phyloP scores from a whole-genome alignment of 768 basidiomycete genomes.

The Kwoniella europaea region DNA sequence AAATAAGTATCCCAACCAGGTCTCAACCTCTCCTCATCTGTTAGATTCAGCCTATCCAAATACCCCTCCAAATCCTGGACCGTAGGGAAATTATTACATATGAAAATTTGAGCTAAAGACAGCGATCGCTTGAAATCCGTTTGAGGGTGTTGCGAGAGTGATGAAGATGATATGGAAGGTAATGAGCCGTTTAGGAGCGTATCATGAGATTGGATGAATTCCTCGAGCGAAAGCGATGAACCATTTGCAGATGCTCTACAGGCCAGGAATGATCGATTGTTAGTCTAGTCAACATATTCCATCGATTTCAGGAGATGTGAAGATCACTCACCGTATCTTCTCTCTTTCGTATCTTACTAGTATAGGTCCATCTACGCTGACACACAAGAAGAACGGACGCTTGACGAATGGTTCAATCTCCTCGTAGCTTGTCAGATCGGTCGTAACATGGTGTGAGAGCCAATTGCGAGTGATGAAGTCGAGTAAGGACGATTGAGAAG shows the following conservation, averaged over 20 bases:
- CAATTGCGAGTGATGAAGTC: conserved; percentile 80
- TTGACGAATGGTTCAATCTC: conserved; percentile 74
- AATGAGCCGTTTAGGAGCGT: conserved; percentile 58
- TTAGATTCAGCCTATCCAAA: conserved; percentile 71
- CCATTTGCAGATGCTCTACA: background rate
- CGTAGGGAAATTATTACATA: conserved; percentile 53
- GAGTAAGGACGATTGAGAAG: conserved; percentile 66
- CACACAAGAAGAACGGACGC: conserved; percentile 86
- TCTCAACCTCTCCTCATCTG: conserved; percentile 74
- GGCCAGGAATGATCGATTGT: background rate
- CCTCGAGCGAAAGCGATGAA: conserved; percentile 62
- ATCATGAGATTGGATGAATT: conserved; percentile 79
- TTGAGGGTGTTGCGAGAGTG: conserved; percentile 31
- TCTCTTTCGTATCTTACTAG: conserved; percentile 70
- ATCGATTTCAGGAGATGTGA: background rate
- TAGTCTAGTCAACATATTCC: background rate
- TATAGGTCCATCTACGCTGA: conserved; percentile 82
- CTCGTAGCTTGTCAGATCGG: conserved; percentile 65
- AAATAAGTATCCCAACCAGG: conserved; percentile 97
- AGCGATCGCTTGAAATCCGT: conserved; percentile 47
- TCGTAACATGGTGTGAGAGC: conserved; percentile 78
- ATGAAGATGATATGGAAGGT: conserved; percentile 22
- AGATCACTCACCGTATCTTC: conserved; percentile 60
- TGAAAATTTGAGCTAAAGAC: conserved; percentile 49
- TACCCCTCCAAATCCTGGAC: conserved; percentile 64